phyloP scores from a whole-genome alignment of 192 early-diverging fungal genomes.

The Dissophora globulifera region DNA sequence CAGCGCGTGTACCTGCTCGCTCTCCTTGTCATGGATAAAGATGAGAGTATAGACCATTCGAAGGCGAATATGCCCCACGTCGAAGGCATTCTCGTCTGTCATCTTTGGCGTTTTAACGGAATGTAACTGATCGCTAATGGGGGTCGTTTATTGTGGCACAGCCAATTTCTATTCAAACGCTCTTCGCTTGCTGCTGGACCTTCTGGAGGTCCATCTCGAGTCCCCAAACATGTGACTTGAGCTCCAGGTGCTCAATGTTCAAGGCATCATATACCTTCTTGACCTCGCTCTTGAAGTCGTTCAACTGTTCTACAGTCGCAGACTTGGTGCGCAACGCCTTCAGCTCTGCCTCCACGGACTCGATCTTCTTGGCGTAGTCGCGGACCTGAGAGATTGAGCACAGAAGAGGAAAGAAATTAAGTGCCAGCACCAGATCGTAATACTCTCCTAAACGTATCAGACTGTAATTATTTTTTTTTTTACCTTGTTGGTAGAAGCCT shows the following conservation, averaged over 20 bases:
- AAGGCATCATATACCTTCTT: slow-evolving; percentile 75
- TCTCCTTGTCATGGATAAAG: slow-evolving; percentile 34
- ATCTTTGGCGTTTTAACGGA: too few species aligned
- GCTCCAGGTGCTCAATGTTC: slow-evolving; percentile 83
- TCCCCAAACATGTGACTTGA: slow-evolving; percentile 88
- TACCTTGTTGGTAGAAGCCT: slow-evolving; percentile 81
- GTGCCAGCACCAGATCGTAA: too few species aligned
- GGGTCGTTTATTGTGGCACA: too few species aligned
- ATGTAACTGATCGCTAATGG: too few species aligned
- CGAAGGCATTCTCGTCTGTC: too few species aligned
- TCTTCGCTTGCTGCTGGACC: slow-evolving; percentile 47
- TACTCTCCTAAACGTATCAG: too few species aligned
- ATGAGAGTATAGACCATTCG: slow-evolving; percentile 42
- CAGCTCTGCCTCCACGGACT: slow-evolving; percentile 75
- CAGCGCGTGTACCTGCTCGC: slow-evolving; percentile 26
- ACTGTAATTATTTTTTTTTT: too few species aligned
- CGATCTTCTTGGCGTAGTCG: slow-evolving; percentile 83
- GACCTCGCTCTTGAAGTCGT: slow-evolving; percentile 59
- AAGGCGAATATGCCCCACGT: too few species aligned
- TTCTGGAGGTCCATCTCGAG: slow-evolving; percentile 59
- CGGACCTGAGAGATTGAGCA: slow-evolving; percentile 57
- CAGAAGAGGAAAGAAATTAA: not conserved
- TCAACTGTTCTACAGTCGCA: slow-evolving; percentile 70
- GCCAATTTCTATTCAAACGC: too few species aligned
- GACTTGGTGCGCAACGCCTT: slow-evolving; percentile 61